These are phyloP conservation scores for Crithidia expoeki DNA, from an alignment of 208 protist genomes.

Conservation along the genomic window DNA sequence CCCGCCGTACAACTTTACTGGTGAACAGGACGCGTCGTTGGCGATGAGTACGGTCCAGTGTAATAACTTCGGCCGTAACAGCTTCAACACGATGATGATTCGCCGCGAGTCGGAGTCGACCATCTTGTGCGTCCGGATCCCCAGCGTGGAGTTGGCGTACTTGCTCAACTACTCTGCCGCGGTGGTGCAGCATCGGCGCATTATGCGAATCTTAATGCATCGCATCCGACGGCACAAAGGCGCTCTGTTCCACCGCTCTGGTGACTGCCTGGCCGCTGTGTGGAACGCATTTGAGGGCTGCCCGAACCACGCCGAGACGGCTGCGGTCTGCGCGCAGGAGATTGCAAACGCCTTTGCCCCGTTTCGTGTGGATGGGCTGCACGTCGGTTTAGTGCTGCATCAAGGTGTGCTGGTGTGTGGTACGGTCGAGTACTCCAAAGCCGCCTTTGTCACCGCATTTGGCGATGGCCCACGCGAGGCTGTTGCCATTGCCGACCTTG, in stretches of 20 bases:
- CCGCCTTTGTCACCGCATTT: slow-evolving; percentile 84
- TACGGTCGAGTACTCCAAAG: slow-evolving; percentile 74
- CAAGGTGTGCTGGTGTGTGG: slow-evolving; percentile 83
- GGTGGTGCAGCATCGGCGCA: slow-evolving; percentile 63
- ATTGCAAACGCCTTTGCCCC: slow-evolving; percentile 59
- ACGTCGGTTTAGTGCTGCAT: slow-evolving; percentile 80
- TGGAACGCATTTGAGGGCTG: slow-evolving; percentile 90
- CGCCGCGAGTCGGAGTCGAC: slow-evolving; percentile 62
- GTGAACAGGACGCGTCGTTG: slow-evolving; percentile 4
- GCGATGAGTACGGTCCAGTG: not conserved
- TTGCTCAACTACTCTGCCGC: slow-evolving; percentile 65
- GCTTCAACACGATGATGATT: slow-evolving; percentile 53
- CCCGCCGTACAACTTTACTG: not conserved
- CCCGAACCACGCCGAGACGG: slow-evolving; percentile 65
- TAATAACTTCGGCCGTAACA: slow-evolving; percentile 2
- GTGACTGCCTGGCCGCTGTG: slow-evolving; percentile 70
- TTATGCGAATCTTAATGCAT: slow-evolving; percentile 77
- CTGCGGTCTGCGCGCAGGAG: slow-evolving; percentile 74
- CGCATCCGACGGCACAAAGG: slow-evolving; percentile 77
- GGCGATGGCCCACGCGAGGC: slow-evolving; percentile 69
- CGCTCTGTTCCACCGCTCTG: slow-evolving; percentile 71
- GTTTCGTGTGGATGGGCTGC: slow-evolving; percentile 62
- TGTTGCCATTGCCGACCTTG: slow-evolving; percentile 63
- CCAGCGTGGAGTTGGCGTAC: slow-evolving; percentile 68
- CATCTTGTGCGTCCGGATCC: slow-evolving; percentile 67